Percentiles rank a stretch among this genome's conserved stretches.
Evolutionary conservation across 768 basidiomycete genomes (phyloP).

Genomic region (Tulasnella sp.): DNA sequence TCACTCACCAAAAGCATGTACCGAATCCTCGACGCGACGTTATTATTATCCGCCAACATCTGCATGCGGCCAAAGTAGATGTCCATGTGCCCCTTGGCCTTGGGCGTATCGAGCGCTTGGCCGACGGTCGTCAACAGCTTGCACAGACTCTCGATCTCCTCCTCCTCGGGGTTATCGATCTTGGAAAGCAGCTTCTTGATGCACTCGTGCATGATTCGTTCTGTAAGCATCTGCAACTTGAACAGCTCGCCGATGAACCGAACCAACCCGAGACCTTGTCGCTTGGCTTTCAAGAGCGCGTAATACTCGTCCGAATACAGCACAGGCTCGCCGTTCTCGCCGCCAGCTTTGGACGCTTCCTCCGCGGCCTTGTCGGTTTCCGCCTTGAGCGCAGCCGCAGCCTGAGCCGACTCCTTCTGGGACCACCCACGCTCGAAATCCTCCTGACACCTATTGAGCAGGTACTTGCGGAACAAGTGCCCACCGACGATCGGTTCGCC

Average conservation of each 20-base stretch:
- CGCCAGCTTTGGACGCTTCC: constrained; percentile 34
- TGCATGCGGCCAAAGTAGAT: constrained; percentile 90
- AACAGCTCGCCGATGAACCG: constrained; percentile 97
- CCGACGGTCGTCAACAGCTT: constrained; percentile 88
- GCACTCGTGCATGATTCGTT: constrained; percentile 98
- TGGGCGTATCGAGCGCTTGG: constrained; percentile 61
- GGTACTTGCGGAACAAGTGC: constrained; percentile 90
- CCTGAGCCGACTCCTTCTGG: constrained; percentile 73
- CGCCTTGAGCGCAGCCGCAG: constrained; percentile 75
- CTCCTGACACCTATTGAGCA: constrained; percentile 92
- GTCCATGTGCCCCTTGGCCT: constrained; percentile 77
- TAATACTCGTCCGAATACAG: constrained; percentile 96
- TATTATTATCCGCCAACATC: constrained; percentile 59
- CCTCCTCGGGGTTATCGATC: constrained; percentile 91
- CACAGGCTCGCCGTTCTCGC: constrained; percentile 49
- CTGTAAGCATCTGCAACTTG: constrained; percentile 97
- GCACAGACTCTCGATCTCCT: constrained; percentile 94
- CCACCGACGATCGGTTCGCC: constrained; percentile 89
- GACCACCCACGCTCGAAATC: constrained; percentile 97
- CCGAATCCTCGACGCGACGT: constrained; percentile 77
- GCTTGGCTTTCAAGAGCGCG: constrained; percentile 91
- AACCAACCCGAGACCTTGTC: constrained; percentile 91
- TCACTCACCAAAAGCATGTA: constrained; percentile 88
- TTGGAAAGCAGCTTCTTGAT: constrained; percentile 91
- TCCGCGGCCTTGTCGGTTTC: constrained; percentile 73